These are phyloP conservation scores for Talaromyces sp. DNA, from an alignment of 2,329 filamentous ascomycete species.

Conservation along the genomic window DNA sequence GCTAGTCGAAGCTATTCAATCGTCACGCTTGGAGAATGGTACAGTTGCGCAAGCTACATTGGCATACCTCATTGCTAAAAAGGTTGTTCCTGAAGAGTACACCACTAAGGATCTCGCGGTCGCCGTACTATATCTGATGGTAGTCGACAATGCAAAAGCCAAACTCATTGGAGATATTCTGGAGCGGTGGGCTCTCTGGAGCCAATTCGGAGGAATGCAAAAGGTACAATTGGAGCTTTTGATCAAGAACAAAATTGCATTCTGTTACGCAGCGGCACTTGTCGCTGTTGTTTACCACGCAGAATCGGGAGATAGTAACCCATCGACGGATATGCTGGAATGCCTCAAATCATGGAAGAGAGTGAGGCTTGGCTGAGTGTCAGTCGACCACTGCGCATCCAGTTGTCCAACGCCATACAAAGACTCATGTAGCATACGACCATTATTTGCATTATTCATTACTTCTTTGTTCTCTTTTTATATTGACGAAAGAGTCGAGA, in stretches of 20 bases:
- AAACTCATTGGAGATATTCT: constrained; percentile 25
- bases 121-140: constrained; percentile 29
- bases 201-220: constrained; percentile 27
- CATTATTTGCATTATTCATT: too few relatives aligned
- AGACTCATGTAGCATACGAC: too few relatives aligned
- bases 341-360: constrained; percentile 31
- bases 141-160: constrained; percentile 24
- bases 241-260: constrained; percentile 23
- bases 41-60: constrained; percentile 26
- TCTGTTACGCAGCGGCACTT: constrained; percentile 28
- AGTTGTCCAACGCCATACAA: too few relatives aligned
- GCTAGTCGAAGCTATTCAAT: constrained; percentile 26
- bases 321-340: constrained; percentile 29
- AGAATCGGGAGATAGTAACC: constrained; percentile 20
- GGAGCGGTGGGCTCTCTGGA: constrained; percentile 29
- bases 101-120: constrained; percentile 23
- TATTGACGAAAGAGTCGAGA: background rate
- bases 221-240: constrained; percentile 25
- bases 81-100: constrained; percentile 26
- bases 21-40: constrained; percentile 25
- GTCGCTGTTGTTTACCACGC: constrained; percentile 25
- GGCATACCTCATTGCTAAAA: constrained; percentile 24
- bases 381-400: too few relatives aligned
- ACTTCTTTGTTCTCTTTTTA: too few relatives aligned
- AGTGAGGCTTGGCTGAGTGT: constrained; percentile 25